These are phyloP conservation scores for Pythium utonaiense DNA, from an alignment of 352 stramenopile species.

Conservation along the genomic window DNA sequence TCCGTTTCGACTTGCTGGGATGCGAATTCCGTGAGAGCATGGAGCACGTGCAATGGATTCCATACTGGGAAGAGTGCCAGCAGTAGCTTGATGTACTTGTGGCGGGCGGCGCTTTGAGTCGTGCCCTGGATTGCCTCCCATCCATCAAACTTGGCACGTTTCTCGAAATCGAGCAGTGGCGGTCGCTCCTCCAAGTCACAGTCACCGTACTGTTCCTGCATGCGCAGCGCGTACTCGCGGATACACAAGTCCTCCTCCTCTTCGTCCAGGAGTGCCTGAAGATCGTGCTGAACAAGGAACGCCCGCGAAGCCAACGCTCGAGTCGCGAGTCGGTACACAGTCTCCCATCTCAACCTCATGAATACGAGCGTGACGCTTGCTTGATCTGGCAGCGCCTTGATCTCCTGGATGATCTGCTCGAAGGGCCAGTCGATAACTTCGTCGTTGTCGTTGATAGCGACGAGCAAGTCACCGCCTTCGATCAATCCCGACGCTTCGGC, in stretches of 20 bases:
- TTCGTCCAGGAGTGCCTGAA: constrained; percentile 42
- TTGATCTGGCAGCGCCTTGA: constrained; percentile 57
- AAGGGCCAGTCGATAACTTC: constrained; percentile 63
- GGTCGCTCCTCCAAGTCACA: constrained; percentile 51
- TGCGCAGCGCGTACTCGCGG: constrained; percentile 73
- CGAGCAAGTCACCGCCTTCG: constrained; percentile 60
- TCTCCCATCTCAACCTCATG: constrained; percentile 54
- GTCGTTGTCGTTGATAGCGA: constrained; percentile 56
- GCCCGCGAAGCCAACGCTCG: constrained; percentile 40
- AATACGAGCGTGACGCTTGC: constrained; percentile 48
- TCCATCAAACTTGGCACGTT: constrained; percentile 69
- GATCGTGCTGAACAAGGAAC: constrained; percentile 47
- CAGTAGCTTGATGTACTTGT: constrained; percentile 82
- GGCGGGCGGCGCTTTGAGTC: constrained; percentile 30
- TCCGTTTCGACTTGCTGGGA: constrained; percentile 19
- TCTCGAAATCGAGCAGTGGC: constrained; percentile 64
- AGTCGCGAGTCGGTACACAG: constrained; percentile 46
- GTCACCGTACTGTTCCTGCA: constrained; percentile 73
- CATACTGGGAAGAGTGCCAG: constrained; percentile 69
- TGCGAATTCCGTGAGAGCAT: constrained; percentile 39
- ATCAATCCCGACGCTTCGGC: constrained; percentile 59
- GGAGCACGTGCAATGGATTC: constrained; percentile 56
- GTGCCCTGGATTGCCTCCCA: constrained; percentile 68
- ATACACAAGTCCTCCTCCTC: constrained; percentile 59
- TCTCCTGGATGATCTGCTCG: constrained; percentile 54